Evolutionary conservation across 768 basidiomycete species (phyloP).

Genomic region (Naganishia antarctica): DNA sequence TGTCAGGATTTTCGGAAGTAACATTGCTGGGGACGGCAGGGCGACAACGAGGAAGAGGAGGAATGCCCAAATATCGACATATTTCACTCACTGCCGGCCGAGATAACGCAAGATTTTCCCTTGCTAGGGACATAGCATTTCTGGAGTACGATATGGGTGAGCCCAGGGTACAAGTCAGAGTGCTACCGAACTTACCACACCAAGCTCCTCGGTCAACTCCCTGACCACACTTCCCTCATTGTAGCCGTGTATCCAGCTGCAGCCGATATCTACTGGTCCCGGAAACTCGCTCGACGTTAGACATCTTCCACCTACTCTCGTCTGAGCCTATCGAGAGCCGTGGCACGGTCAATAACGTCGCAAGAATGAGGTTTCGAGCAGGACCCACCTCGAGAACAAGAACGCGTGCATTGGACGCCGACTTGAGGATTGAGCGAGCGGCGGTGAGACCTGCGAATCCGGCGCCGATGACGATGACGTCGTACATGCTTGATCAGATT

Average conservation of each 20-base stretch:
- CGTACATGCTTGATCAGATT: constrained; percentile 28
- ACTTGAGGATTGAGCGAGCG: constrained; percentile 1
- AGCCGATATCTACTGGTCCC: constrained; percentile 43
- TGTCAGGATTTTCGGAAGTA: not conserved
- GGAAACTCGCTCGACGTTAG: constrained; percentile 33
- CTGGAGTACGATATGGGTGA: not conserved
- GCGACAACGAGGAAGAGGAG: too few species aligned
- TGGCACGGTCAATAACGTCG: too few species aligned
- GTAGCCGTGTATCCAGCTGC: constrained; percentile 48
- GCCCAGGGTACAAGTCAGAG: not conserved
- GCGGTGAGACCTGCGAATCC: constrained; percentile 33
- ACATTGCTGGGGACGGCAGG: not conserved
- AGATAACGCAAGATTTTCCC: not conserved
- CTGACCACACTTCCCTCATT: constrained; percentile 43
- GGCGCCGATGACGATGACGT: constrained; percentile 45
- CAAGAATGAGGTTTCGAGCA: too few species aligned
- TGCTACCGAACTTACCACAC: constrained; percentile 27
- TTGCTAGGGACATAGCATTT: constrained; percentile 6
- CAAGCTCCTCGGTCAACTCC: constrained; percentile 38
- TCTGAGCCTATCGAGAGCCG: constrained; percentile 31
- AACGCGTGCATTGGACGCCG: constrained; percentile 25
- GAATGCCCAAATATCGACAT: too few species aligned
- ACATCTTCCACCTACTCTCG: constrained; percentile 44
- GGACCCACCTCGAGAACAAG: constrained; percentile 39
- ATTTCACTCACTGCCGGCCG: constrained; percentile 1